phyloP scores from a whole-genome alignment of 768 basidiomycete genomes.

The Cystofilobasidium ferigula region DNA sequence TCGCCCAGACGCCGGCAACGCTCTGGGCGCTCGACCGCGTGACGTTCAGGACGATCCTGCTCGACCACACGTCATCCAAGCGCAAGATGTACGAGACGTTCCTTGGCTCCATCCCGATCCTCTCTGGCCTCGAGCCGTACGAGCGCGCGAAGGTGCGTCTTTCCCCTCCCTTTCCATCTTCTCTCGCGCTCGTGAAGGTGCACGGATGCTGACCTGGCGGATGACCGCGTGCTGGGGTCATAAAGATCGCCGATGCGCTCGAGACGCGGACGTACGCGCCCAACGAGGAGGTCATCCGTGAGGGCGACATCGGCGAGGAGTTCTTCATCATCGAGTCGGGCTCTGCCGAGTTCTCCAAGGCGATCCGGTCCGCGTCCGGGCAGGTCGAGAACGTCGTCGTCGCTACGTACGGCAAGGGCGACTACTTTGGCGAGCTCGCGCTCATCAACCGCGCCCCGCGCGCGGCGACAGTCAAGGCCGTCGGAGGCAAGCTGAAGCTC shows the following conservation, averaged over 20 bases:
- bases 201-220: no score
- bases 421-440: constrained; percentile 97
- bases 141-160: constrained; percentile 63
- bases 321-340: constrained; percentile 98
- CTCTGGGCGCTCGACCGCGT: constrained; percentile 95
- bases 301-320: constrained; percentile 92
- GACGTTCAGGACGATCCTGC: constrained; percentile 93
- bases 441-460: constrained; percentile 77
- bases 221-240: background rate
- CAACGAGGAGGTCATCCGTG: constrained; percentile 74
- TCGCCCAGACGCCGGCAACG: constrained; percentile 68
- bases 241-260: constrained; percentile 75
- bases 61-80: constrained; percentile 80
- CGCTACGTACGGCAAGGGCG: constrained; percentile 69
- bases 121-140: constrained; percentile 71
- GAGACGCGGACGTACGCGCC: constrained; percentile 69
- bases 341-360: constrained; percentile 74
- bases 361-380: constrained; percentile 50
- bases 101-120: constrained; percentile 74
- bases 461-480: constrained; percentile 88
- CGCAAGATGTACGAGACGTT: constrained; percentile 95
- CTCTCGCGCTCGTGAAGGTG: no score
- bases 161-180: no score
- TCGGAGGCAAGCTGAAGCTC: constrained; percentile 61
- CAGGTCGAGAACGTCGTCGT: constrained; percentile 57